phyloP scores from a whole-genome alignment of 345 rosid species.

The Citrus inodora region DNA sequence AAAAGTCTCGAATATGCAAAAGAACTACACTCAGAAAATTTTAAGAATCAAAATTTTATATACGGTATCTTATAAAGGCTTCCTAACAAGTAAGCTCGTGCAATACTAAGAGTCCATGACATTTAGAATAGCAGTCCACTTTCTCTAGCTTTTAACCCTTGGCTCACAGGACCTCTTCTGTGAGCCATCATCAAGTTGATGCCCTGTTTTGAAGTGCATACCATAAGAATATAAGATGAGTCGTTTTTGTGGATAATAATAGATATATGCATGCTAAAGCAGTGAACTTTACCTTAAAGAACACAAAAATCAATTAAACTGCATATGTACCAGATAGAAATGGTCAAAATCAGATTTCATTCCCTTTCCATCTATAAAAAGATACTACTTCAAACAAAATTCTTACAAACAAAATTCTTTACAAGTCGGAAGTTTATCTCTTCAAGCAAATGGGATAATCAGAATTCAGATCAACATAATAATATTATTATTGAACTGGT shows the following conservation, averaged over 20 bases:
- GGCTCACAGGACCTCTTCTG: background rate
- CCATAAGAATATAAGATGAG: background rate
- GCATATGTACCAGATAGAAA: background rate
- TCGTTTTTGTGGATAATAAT: background rate
- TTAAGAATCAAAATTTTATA: background rate
- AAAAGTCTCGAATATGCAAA: background rate
- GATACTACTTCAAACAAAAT: background rate
- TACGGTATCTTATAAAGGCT: background rate
- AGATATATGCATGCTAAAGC: slow-evolving; percentile 3
- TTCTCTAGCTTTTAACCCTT: background rate
- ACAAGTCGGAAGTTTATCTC: background rate
- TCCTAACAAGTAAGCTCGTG: background rate
- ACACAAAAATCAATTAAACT: background rate
- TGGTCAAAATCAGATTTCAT: background rate
- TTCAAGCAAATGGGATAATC: background rate
- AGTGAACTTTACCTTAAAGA: background rate
- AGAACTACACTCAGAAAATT: background rate
- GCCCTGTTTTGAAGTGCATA: background rate
- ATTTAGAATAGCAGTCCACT: background rate
- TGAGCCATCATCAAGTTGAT: background rate
- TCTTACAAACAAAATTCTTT: background rate
- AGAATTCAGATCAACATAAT: background rate
- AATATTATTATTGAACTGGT: background rate
- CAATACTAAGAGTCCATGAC: background rate
- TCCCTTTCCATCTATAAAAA: background rate